Evolutionary conservation across 148 eudicot genomes (phyloP).

Genomic region (Polygonum maritimum): DNA sequence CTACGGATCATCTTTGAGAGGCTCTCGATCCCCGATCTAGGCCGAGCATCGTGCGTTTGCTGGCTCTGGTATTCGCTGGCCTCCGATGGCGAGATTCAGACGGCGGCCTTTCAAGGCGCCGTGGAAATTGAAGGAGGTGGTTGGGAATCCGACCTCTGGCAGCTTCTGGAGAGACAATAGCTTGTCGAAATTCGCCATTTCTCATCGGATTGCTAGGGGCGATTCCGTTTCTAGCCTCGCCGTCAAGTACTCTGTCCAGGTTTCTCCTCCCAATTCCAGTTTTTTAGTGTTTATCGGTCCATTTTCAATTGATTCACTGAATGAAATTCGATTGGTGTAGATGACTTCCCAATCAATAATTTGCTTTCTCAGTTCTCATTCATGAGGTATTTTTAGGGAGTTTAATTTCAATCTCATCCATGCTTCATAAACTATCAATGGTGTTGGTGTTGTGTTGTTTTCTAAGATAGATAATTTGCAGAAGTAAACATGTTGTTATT

Average conservation of each 20-base stretch:
- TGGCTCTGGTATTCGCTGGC: slow-evolving; percentile 53
- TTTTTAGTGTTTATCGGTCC: background rate
- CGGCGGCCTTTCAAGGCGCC: slow-evolving; percentile 55
- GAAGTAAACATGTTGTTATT: too few species aligned
- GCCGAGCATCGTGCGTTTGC: slow-evolving; percentile 73
- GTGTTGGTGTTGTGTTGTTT: too few species aligned
- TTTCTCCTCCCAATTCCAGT: slow-evolving; percentile 3
- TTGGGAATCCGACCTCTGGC: slow-evolving; percentile 74
- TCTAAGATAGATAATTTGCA: too few species aligned
- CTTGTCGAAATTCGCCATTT: slow-evolving; percentile 61
- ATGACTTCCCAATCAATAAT: background rate
- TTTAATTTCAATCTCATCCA: background rate
- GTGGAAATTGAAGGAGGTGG: slow-evolving; percentile 55
- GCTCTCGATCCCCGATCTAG: slow-evolving; percentile 57
- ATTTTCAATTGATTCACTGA: background rate
- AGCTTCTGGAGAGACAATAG: slow-evolving; percentile 76
- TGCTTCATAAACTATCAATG: too few species aligned
- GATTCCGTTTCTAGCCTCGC: slow-evolving; percentile 81
- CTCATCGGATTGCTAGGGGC: slow-evolving; percentile 51
- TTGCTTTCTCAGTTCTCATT: background rate
- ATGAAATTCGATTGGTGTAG: background rate
- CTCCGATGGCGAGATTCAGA: slow-evolving; percentile 56
- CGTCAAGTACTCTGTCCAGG: slow-evolving; percentile 91
- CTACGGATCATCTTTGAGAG: too few species aligned
- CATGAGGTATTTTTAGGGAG: background rate